Evolutionary conservation across 129 eudicot species (phyloP).

Genomic region (Centaurea solstitialis): DNA sequence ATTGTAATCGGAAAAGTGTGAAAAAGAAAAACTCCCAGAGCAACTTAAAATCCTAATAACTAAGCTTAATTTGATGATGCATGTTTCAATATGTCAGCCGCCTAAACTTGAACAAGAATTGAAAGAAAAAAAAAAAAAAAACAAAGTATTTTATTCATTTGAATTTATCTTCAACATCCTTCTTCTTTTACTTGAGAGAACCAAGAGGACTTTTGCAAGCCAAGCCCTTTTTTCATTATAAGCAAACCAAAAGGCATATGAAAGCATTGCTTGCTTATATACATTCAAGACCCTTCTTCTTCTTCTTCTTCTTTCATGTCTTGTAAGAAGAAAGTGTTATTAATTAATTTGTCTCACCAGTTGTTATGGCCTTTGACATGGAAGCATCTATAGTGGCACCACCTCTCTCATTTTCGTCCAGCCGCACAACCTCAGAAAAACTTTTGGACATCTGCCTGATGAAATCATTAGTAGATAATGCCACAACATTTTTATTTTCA

Average conservation of each 20-base stretch:
- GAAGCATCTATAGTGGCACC: slow-evolving; percentile 18
- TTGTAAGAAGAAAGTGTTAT: neutral
- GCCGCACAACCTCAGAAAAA: slow-evolving; percentile 31
- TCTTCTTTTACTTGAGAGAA: neutral
- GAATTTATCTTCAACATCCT: neutral
- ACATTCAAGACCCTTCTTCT: neutral
- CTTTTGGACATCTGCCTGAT: slow-evolving; percentile 34
- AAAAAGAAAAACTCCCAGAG: too few species aligned
- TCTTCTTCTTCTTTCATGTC: neutral
- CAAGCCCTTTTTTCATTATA: neutral
- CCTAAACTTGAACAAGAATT: neutral
- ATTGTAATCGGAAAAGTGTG: too few species aligned
- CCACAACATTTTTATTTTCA: slow-evolving; percentile 18
- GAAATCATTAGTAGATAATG: slow-evolving; percentile 30
- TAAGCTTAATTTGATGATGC: neutral
- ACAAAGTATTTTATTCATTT: neutral
- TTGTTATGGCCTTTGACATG: slow-evolving; percentile 4
- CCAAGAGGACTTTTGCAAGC: neutral
- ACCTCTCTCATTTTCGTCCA: slow-evolving; percentile 24
- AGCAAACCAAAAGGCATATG: neutral
- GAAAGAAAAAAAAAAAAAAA: neutral
- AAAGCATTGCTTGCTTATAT: neutral
- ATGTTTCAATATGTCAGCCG: neutral
- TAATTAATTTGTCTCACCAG: slow-evolving; percentile 8
- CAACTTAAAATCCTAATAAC: too few species aligned